Conservation (phyloP, 176 grass and related monocot species). For the Lolium perenne region DNA sequence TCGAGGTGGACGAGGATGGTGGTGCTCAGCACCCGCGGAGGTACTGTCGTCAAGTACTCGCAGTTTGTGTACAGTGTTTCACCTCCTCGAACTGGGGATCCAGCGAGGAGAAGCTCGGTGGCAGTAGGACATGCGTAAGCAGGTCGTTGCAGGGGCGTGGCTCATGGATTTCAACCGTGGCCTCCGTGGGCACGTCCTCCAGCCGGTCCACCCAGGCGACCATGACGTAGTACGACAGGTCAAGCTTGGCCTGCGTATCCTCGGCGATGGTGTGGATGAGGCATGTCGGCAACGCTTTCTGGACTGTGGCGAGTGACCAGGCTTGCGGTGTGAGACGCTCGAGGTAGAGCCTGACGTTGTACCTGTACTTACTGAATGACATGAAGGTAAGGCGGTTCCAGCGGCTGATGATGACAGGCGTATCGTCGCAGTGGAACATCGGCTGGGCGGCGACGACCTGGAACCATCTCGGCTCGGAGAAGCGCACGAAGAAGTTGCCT, state of each 20-base stretch:
- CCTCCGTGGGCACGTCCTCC: no score
- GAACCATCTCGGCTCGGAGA: not conserved
- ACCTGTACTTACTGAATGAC: not conserved
- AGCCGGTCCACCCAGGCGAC: no score
- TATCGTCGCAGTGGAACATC: not conserved
- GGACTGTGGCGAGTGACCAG: not conserved
- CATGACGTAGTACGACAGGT: no score
- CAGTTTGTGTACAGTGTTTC: not conserved
- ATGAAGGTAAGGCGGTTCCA: not conserved
- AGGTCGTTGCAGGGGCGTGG: no score
- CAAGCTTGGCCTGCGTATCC: no score
- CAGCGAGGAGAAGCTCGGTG: no score
- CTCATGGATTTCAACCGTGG: no score
- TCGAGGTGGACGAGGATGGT: not conserved
- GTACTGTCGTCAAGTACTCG: not conserved
- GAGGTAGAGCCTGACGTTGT: not conserved
- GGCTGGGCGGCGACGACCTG: not conserved
- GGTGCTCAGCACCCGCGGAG: not conserved
- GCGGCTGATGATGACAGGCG: not conserved
- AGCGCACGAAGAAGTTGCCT: not conserved
- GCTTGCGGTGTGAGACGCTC: not conserved
- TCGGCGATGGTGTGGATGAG: no score
- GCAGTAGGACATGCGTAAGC: no score
- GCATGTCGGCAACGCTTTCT: not conserved
- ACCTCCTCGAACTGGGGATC: not conserved